phyloP scores from a whole-genome alignment of 768 basidiomycete species.

The Phaeolepiota aurea region DNA sequence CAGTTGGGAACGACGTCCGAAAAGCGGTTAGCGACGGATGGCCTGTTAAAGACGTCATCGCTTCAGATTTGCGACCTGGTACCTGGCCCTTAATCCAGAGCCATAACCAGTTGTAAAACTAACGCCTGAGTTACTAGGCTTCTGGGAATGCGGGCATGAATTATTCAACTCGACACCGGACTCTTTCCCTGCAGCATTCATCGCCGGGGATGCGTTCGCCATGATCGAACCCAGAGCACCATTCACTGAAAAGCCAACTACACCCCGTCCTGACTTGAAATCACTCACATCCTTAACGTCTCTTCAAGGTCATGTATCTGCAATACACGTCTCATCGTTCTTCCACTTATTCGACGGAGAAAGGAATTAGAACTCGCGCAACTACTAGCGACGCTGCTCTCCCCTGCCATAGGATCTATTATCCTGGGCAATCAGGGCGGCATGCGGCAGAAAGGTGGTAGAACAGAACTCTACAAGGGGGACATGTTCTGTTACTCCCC shows the following conservation, averaged over 20 bases:
- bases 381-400: slow-evolving; percentile 21
- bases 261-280: slow-evolving; percentile 7
- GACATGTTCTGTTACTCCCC: slow-evolving; percentile 30
- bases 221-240: slow-evolving; percentile 25
- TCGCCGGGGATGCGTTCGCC: slow-evolving; percentile 49
- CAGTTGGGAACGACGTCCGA: slow-evolving; percentile 32
- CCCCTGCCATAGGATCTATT: slow-evolving; percentile 22
- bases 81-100: slow-evolving; percentile 49
- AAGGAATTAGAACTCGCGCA: slow-evolving; percentile 20
- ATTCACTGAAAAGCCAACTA: slow-evolving; percentile 5
- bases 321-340: slow-evolving; percentile 30
- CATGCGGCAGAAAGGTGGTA: slow-evolving; percentile 20
- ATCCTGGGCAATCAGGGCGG: slow-evolving; percentile 31
- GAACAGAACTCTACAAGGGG: slow-evolving; percentile 1
- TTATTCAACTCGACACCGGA: slow-evolving; percentile 46
- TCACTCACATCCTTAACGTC: slow-evolving; percentile 16
- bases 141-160: slow-evolving; percentile 56
- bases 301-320: slow-evolving; percentile 34
- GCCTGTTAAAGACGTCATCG: slow-evolving; percentile 25
- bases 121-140: too few relatives aligned
- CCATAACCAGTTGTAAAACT: too few relatives aligned
- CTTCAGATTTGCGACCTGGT: slow-evolving; percentile 31
- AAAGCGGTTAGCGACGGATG: slow-evolving; percentile 32
- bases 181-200: slow-evolving; percentile 45
- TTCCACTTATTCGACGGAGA: slow-evolving; percentile 29